Conservation (phyloP, 495 filamentous ascomycete genomes). For the Achaetomiella virescens region DNA sequence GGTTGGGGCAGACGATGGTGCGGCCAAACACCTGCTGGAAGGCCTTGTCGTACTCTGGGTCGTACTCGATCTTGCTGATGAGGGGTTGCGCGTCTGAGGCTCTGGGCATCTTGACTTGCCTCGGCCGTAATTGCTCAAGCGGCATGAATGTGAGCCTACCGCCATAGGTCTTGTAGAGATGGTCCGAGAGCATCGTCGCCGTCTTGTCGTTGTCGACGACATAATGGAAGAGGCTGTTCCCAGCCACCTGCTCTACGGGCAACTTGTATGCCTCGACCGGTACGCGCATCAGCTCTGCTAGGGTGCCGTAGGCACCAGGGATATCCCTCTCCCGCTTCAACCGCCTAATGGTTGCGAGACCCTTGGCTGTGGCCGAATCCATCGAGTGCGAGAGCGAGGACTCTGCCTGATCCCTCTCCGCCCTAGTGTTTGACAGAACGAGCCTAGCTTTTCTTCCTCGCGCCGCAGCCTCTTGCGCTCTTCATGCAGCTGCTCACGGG, state of each 20-base stretch:
- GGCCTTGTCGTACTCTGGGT: conserved; percentile 69
- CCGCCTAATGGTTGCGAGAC: conserved; percentile 72
- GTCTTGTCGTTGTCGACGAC: conserved; percentile 92
- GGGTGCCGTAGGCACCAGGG: conserved; percentile 82
- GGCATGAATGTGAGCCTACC: conserved; percentile 97
- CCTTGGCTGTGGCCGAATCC: conserved; percentile 79
- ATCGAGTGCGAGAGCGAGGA: conserved; percentile 73
- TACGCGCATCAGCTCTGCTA: conserved; percentile 86
- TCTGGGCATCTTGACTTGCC: conserved; percentile 66
- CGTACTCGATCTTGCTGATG: conserved; percentile 77
- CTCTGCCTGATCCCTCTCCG: conserved; percentile 71
- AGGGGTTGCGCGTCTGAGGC: conserved; percentile 82
- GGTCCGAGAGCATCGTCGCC: conserved; percentile 70
- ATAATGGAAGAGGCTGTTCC: conserved; percentile 90
- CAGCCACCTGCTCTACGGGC: conserved; percentile 88
- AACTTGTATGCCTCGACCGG: conserved; percentile 71
- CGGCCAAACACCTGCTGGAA: conserved; percentile 94
- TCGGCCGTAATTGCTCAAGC: conserved; percentile 67
- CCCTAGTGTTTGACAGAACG: conserved; percentile 64
- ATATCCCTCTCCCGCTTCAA: conserved; percentile 72
- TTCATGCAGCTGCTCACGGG: conserved; percentile 71
- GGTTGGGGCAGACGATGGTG: conserved; percentile 86
- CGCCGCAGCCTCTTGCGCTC: conserved; percentile 87
- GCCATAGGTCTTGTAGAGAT: conserved; percentile 68
- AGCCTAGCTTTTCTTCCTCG: conserved; percentile 80